Evolutionary conservation across 306 rosid species (phyloP).

Genomic region (Cucumis sativus): DNA sequence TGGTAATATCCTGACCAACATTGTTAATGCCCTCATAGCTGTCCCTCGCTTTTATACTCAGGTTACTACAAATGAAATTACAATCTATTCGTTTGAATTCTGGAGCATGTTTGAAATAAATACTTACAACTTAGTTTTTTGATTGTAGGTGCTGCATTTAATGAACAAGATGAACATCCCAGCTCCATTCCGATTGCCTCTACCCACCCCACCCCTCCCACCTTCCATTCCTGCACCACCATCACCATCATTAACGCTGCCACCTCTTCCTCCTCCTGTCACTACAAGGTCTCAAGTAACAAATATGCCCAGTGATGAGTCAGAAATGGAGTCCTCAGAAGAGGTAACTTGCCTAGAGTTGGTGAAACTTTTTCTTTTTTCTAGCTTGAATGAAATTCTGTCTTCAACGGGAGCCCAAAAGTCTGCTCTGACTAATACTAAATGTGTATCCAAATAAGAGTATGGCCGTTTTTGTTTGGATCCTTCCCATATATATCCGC

Average conservation of each 20-base stretch:
- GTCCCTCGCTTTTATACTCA: slow-evolving; percentile 95
- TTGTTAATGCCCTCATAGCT: slow-evolving; percentile 84
- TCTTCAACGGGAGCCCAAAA: no score
- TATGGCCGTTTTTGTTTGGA: no score
- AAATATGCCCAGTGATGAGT: slow-evolving; percentile 62
- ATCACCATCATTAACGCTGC: slow-evolving; percentile 19
- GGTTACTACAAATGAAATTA: slow-evolving; percentile 15
- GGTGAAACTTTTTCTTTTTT: neutral
- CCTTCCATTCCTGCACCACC: slow-evolving; percentile 46
- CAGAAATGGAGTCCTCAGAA: slow-evolving; percentile 94
- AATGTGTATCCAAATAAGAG: no score
- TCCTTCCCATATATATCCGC: no score
- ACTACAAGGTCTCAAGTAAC: slow-evolving; percentile 25
- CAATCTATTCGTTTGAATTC: neutral
- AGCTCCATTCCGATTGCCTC: slow-evolving; percentile 89
- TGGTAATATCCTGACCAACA: slow-evolving; percentile 85
- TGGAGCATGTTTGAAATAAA: slow-evolving; percentile 6
- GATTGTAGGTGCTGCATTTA: slow-evolving; percentile 70
- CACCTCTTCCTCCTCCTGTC: slow-evolving; percentile 33
- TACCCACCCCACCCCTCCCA: slow-evolving; percentile 94
- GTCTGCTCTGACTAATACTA: no score
- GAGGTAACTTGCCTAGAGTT: slow-evolving; percentile 42
- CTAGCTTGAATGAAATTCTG: no score
- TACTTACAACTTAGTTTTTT: slow-evolving; percentile 12
- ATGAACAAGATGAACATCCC: slow-evolving; percentile 99